Evolutionary conservation across 2,329 filamentous ascomycete genomes (phyloP), one percentile per base, ranked within the genome.

Genomic region (Xylariaceae sp.): DNA sequence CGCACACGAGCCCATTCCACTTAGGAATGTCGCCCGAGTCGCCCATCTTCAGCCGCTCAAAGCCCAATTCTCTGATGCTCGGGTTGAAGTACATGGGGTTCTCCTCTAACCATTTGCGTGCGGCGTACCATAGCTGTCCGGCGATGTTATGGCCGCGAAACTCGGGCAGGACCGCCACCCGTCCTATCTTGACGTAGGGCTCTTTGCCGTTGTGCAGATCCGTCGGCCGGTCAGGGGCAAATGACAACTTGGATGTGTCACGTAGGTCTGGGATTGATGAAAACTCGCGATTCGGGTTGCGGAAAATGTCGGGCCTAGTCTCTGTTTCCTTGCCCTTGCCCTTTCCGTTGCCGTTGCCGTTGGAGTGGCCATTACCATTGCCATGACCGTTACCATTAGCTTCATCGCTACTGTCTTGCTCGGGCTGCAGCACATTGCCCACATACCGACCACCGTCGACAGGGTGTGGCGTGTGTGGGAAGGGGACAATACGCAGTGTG

Each of bases 121-220:
- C 88, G 0, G 81, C 81, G 57, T 84, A 80, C 66, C 95, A 83
- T 23, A 97, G 77, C 58, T 86, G 75, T 54, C 79, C 80, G 0
- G 84, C 86, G 37, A 95, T 76, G 9, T 84, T 83, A 62, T 81
- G 79, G 0, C 86, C 84, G 35, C 91, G 83, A 70, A 85, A 90
- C 30, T 82, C 78, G 7, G 79, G 75, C 11, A 89, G 66, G 0
- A 94, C 87, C 0, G 90, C 89, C 34, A 97, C 78, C 0, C 90
- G 83, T 4, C 90, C 90, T 1, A 97, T 75, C 75, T 93, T 95
- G 63, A 96, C 78, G 73, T 93, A 96, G 0, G 89, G 85, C 68
- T 95, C 90, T 44, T 77, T 70, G 5, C 81, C 82, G 68, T 88
- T 80, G 70, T 84, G 81, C 64, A 80, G 76, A 53, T 74, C 79